A percentile compares a stretch with the other conserved stretches of the same genome.
Conservation (phyloP, 208 protist species). For the Porcisia hertigi region DNA sequence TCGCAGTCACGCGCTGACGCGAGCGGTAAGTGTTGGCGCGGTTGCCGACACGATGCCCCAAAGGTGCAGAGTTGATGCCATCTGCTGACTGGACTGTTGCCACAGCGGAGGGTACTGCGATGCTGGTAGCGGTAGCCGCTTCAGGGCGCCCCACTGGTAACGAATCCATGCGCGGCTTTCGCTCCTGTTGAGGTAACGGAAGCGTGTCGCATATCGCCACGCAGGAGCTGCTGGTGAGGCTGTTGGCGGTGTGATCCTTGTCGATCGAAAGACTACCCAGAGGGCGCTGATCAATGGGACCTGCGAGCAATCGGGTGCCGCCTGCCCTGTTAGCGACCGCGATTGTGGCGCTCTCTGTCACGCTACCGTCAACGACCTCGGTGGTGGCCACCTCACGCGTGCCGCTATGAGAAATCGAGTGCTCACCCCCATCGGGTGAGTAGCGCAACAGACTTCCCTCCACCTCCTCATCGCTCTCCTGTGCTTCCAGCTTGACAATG, state of each 20-base stretch:
- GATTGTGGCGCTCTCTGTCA: neutral
- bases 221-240: too few species aligned
- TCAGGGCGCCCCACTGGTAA: neutral
- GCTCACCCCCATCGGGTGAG: neutral
- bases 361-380: neutral
- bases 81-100: neutral
- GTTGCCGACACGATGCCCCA: neutral
- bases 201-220: neutral
- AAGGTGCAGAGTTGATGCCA: neutral
- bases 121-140: neutral
- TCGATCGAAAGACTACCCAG: neutral
- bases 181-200: neutral
- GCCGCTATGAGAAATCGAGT: neutral
- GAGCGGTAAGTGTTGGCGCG: conserved; percentile 10
- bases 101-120: neutral
- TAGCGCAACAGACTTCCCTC: neutral
- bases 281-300: too few species aligned
- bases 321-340: too few species aligned
- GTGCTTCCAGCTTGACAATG: conserved; percentile 23
- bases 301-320: neutral
- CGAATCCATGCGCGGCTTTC: neutral
- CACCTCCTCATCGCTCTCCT: conserved; percentile 25
- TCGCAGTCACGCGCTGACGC: neutral
- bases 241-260: neutral
- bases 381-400: neutral